Evolutionary conservation across 2,329 filamentous ascomycete genomes (phyloP), one percentile per base, ranked within the genome.

Genomic region (Elsinoe australis): DNA sequence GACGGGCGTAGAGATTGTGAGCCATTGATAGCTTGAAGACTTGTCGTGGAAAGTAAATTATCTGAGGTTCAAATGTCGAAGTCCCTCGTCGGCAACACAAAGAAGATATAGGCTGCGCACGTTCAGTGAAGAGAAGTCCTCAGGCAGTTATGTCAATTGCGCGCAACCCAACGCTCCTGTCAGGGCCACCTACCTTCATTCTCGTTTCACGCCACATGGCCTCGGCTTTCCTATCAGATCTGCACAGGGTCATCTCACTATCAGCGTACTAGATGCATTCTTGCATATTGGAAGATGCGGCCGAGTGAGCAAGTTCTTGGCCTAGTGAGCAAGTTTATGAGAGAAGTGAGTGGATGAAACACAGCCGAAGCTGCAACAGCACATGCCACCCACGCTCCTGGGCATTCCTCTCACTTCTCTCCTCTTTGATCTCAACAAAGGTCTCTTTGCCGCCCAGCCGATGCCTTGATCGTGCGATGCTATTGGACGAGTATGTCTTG

Each of bases 311-410:
- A 42, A 42, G 38, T 42, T 42, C 38, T 42, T 42, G 38, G 38
- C 38, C n/a, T 42, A 24, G 34, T 42, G 38, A 42, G 38, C 38
- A 42, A 42, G 38, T 42, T 42, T 42, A 21, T 28, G n/a, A 42
- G 26, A 31, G 24, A 14, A 17, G n/a, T 9, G 22, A 31, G 38
- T 42, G 12, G 38, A 28, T 14, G 38, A 28, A 42, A 31, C 38
- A 42, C 28, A 28, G 12, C 22, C 38, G 22, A 29, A 42, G 38
- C 22, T n/a, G 18, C 21, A 18, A 14, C 35, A 21, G 18, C 35
- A 38, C 19, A 24, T 5, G 18, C 18, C 35, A 21, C 6, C n/a
- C 35, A 24, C n/a, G n/a, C n/a, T n/a, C n/a, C n/a, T n/a, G n/a
- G 35, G 33, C 33, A 36, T 9, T 36, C 19, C 15, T 36, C 19